Conservation (phyloP, 1,139 yeast species). For the Magnusiomyces ingens region DNA sequence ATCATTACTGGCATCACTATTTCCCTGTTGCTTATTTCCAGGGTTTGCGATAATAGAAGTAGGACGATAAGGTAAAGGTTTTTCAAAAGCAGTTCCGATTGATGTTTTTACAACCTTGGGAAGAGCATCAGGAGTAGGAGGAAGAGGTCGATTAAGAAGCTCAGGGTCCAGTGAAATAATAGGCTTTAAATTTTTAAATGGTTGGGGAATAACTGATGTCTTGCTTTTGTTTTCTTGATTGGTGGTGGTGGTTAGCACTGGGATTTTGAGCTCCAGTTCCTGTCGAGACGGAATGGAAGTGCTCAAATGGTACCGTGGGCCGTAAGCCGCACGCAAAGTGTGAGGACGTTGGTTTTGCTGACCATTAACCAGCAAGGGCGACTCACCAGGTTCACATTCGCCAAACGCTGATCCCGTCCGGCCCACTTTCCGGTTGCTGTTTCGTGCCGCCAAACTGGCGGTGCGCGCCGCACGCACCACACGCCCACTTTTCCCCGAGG, state of each 20-base stretch:
- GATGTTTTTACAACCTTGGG: background rate
- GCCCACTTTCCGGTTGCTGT: background rate
- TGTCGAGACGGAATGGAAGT: background rate
- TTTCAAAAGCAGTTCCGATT: too few relatives aligned
- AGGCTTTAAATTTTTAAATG: background rate
- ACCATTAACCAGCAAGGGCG: too few relatives aligned
- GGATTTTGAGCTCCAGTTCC: background rate
- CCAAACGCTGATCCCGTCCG: too few relatives aligned
- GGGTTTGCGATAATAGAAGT: too few relatives aligned
- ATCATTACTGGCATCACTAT: too few relatives aligned
- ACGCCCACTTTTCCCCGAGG: background rate
- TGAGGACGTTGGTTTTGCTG: too few relatives aligned
- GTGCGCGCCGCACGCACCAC: background rate
- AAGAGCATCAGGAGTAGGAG: background rate
- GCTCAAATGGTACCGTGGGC: background rate
- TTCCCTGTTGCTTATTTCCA: too few relatives aligned
- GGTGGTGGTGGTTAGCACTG: background rate
- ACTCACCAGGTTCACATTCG: too few relatives aligned
- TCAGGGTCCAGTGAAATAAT: background rate
- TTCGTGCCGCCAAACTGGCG: background rate
- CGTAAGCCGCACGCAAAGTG: background rate
- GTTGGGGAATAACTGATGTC: background rate
- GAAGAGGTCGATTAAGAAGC: background rate
- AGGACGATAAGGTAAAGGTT: too few relatives aligned
- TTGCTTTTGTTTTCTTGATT: too few relatives aligned